Base-by-base conservation (phyloP, 2,329 filamentous ascomycete species). In the Cladosporium sp. region DNA sequence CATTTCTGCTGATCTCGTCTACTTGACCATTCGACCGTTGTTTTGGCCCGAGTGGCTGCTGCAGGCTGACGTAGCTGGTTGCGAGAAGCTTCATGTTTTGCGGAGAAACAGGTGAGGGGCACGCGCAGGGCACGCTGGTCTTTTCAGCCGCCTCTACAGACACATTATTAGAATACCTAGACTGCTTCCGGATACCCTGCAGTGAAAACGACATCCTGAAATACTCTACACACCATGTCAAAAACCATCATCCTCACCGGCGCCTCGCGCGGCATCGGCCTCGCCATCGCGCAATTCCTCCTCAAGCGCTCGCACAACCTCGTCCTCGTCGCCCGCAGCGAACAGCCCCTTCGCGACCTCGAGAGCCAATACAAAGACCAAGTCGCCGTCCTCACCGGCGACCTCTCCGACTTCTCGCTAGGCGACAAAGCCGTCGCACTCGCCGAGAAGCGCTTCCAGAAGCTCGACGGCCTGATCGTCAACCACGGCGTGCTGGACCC, bases 401-500 rank as follows among this genome's bases (percentile, higher is more conserved):
- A 86, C 57, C 68, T 83, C 9, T 66, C 74, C 1, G 78, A 83
- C 58, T 65, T 76, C 22, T 70, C 68, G 0, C 65, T 86, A 28
- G 79, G 82, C 3, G 69, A 77, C 1, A 80, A 80, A 64, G 79
- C 86, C 4, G 81, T 89, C 4, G 75, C 84, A 3, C 71, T 83
- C 1, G 86, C 90, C 0, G 64, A 86, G 9, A 72, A 79, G 28
- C 73, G 79, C 0, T 97, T 59, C 41, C 43, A 89, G 68, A 76
- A 74, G 45, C 71, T 98, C 4, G 90, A 98, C 66, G 86, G 84
- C 1, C 68, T 98, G 42, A 82, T 98, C 10, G 74, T 97, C 56
- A 97, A 97, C 69, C 93, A 98, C 66, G 91, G 90, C 16, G 76
- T 83, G 1, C 72, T 98, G 42, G 79, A 83, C n/a, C 87, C 89